A percentile compares a stretch with the other conserved stretches of the same genome.
Conservation (phyloP, 345 rosid genomes). For the Gossypium longicalyx region DNA sequence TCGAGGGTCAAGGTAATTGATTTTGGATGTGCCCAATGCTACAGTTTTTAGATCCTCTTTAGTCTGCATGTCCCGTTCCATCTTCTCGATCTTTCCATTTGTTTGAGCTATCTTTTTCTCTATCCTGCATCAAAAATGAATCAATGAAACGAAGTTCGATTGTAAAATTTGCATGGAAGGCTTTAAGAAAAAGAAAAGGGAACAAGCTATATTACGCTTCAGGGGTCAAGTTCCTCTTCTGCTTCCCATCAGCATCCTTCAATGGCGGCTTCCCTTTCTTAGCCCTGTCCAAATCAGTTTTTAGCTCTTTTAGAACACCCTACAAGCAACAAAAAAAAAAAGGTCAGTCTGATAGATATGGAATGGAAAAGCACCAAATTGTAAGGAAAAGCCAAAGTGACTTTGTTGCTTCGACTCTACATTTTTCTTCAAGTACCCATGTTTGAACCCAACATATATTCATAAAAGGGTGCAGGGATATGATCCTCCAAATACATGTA, state of each 20-base stretch:
- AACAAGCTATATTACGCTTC: slow-evolving; percentile 56
- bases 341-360: slow-evolving; percentile 17
- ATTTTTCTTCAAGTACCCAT: background rate
- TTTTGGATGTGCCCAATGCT: slow-evolving; percentile 93
- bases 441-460: background rate
- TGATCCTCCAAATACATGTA: background rate
- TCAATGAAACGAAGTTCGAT: background rate
- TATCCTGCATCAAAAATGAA: slow-evolving; percentile 41
- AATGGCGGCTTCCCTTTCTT: slow-evolving; percentile 85
- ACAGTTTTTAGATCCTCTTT: slow-evolving; percentile 94
- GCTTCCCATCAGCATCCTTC: slow-evolving; percentile 85
- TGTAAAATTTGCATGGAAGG: background rate
- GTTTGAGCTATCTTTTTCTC: slow-evolving; percentile 70
- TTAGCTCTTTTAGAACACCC: slow-evolving; percentile 60
- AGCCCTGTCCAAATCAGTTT: slow-evolving; percentile 72
- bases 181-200: slow-evolving; percentile 10
- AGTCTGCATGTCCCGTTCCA: slow-evolving; percentile 61
- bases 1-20: slow-evolving; percentile 96
- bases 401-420: background rate
- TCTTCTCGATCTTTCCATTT: slow-evolving; percentile 65
- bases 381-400: background rate
- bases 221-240: slow-evolving; percentile 64
- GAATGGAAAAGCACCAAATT: background rate
- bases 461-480: background rate
- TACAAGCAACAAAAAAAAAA: slow-evolving; percentile 26